Evolutionary conservation across 306 rosid species (phyloP).

Genomic region (Purshia tridentata): DNA sequence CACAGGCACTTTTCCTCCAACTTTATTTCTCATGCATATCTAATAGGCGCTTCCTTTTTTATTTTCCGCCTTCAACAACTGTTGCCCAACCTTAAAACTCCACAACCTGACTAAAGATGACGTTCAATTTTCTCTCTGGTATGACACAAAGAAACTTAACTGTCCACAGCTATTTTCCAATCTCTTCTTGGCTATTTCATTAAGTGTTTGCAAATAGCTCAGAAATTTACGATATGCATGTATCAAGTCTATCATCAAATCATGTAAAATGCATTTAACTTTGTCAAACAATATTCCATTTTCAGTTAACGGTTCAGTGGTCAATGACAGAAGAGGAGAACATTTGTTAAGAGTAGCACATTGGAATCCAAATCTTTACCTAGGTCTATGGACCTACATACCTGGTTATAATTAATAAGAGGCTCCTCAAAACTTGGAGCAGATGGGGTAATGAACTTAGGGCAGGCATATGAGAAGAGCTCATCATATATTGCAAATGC

Average conservation of each 20-base stretch:
- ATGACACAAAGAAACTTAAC: neutral
- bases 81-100: neutral
- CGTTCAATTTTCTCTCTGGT: neutral
- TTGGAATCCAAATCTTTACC: neutral
- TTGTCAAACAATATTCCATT: too few species aligned
- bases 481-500: constrained; percentile 94
- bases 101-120: neutral
- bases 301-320: too few species aligned
- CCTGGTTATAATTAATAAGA: constrained; percentile 92
- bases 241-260: neutral
- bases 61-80: neutral
- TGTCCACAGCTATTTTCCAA: neutral
- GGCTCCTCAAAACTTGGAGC: constrained; percentile 96
- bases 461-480: constrained; percentile 97
- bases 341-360: neutral
- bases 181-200: neutral
- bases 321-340: neutral
- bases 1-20: neutral
- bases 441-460: constrained; percentile 97
- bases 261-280: neutral
- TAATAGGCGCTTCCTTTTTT: neutral
- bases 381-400: constrained; percentile 20
- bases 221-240: neutral
- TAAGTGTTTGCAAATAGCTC: too few species aligned
- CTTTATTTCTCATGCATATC: neutral